Evolutionary conservation across 2,329 filamentous ascomycete species (phyloP).

Genomic region (Arthrobotrys musiformis): DNA sequence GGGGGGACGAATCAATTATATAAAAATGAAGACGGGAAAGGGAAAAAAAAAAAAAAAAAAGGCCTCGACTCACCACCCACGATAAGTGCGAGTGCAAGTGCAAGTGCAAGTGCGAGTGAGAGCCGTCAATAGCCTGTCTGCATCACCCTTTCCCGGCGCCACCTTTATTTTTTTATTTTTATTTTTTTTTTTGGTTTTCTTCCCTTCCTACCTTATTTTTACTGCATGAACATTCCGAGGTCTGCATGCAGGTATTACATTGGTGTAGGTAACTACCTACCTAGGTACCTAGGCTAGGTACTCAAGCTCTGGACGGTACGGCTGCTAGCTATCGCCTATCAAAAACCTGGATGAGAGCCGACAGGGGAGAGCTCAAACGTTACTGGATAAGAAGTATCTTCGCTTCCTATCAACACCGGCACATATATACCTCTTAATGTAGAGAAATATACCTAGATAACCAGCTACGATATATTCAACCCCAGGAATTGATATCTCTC

Average conservation of each 20-base stretch:
- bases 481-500: neutral
- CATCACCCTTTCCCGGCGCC: neutral
- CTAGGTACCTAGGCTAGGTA: neutral
- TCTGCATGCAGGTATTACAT: neutral
- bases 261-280: neutral
- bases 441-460: neutral
- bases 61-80: too few species aligned
- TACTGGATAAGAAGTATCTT: neutral
- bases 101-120: neutral
- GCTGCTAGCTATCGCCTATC: neutral
- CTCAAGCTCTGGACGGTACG: neutral
- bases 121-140: neutral
- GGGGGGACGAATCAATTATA: too few species aligned
- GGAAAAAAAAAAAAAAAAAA: too few species aligned
- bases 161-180: conserved; percentile 7
- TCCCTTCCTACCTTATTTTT: too few species aligned
- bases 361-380: neutral
- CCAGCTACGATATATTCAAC: neutral
- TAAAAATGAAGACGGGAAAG: too few species aligned
- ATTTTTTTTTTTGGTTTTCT: neutral
- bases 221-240: neutral
- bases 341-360: neutral
- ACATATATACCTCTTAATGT: neutral
- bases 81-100: too few species aligned
- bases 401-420: conserved; percentile 10